A percentile compares a stretch with the other conserved stretches of the same genome.
Evolutionary conservation across 306 rosid genomes (phyloP).

Genomic region (Vigna reflexopilosa): DNA sequence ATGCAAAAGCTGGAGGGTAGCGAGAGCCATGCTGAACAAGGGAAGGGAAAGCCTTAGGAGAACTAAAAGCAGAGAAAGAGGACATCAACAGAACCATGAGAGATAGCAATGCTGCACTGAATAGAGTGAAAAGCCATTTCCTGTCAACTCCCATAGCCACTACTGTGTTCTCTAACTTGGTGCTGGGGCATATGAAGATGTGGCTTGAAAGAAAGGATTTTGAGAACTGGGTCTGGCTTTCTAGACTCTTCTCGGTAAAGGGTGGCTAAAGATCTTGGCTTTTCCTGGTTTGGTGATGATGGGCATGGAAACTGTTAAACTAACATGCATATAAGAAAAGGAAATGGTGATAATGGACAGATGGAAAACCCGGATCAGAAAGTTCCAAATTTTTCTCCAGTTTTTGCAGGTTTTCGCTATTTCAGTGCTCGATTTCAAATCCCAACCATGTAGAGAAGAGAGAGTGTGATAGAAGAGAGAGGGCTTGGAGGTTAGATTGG

Average conservation of each 20-base stretch:
- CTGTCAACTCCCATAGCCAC: conserved; percentile 87
- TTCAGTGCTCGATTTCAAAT: conserved; percentile 25
- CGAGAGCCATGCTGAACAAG: conserved; percentile 70
- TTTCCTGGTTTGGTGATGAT: conserved; percentile 40
- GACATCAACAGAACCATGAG: conserved; percentile 66
- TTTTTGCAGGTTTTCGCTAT: conserved; percentile 15
- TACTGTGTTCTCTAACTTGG: conserved; percentile 26
- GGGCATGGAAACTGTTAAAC: conserved; percentile 37
- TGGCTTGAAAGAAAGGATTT: conserved; percentile 51
- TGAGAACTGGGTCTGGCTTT: conserved; percentile 43
- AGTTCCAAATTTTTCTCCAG: conserved; percentile 20
- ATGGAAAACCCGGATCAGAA: conserved; percentile 45
- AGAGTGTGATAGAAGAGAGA: not conserved
- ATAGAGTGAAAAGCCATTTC: conserved; percentile 84
- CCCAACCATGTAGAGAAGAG: not conserved
- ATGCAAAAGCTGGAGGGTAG: conserved; percentile 89
- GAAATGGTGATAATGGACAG: not conserved
- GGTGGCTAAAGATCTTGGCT: conserved; percentile 63
- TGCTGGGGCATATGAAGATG: conserved; percentile 51
- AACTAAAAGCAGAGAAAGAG: conserved; percentile 73
- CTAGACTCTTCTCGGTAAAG: conserved; percentile 39
- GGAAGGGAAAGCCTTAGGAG: conserved; percentile 72
- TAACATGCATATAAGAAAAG: not conserved
- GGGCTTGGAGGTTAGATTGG: conserved; percentile 52
- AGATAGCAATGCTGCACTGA: conserved; percentile 69